Percentiles rank a stretch among this genome's conserved stretches.
Conservation (phyloP, 2,329 filamentous ascomycete species). For the Triangularia setosa region DNA sequence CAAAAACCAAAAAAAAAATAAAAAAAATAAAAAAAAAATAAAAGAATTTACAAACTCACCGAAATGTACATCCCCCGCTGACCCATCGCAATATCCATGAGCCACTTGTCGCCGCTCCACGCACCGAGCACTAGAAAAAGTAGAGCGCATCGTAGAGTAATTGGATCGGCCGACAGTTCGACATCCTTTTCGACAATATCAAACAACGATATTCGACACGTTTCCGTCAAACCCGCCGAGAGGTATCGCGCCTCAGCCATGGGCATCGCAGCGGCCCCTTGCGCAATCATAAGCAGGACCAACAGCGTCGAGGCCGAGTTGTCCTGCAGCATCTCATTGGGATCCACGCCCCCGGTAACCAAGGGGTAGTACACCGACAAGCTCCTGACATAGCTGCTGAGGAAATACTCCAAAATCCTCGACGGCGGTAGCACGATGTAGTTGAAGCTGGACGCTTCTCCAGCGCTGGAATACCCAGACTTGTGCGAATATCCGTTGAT, state of each 20-base stretch:
- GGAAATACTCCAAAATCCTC: conserved; percentile 63
- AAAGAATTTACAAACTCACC: conserved; percentile 35
- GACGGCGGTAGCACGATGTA: conserved; percentile 64
- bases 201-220: conserved; percentile 67
- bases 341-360: conserved; percentile 58
- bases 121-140: conserved; percentile 65
- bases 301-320: conserved; percentile 63
- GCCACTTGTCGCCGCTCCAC: conserved; percentile 74
- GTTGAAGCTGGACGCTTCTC: conserved; percentile 47
- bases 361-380: conserved; percentile 64
- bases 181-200: conserved; percentile 70
- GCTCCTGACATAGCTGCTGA: conserved; percentile 62
- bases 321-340: conserved; percentile 64
- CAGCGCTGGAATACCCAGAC: conserved; percentile 36
- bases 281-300: conserved; percentile 68
- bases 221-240: conserved; percentile 64
- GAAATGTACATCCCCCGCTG: conserved; percentile 70
- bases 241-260: conserved; percentile 62
- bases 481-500: conserved; percentile 37
- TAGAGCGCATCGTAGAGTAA: conserved; percentile 61
- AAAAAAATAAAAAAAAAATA: too few species aligned
- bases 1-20: too few species aligned
- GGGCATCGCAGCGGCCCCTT: conserved; percentile 63
- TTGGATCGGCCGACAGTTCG: conserved; percentile 61
- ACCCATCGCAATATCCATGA: conserved; percentile 73